A percentile compares a stretch with the other conserved stretches of the same genome.
phyloP scores from a whole-genome alignment of 805 yeast genomes.

The Cyberlindnera veronae region DNA sequence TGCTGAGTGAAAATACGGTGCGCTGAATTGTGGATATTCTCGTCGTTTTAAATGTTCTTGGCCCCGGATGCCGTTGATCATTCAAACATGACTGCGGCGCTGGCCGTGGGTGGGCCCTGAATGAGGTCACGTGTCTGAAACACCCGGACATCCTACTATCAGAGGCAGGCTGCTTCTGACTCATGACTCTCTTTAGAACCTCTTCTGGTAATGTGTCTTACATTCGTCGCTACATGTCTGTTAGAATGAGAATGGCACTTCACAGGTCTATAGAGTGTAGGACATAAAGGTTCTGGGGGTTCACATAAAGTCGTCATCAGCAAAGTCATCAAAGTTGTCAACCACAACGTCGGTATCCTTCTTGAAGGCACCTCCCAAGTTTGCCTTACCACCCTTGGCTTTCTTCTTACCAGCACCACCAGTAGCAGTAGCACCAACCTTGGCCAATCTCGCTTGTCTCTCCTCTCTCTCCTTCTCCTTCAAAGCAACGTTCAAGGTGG shows the following conservation, averaged over 20 bases:
- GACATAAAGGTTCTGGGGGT: no score
- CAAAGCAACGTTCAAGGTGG: slow-evolving; percentile 75
- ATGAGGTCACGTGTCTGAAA: neutral
- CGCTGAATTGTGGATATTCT: neutral
- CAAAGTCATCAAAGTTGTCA: slow-evolving; percentile 54
- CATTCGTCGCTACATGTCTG: no score
- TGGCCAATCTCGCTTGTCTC: slow-evolving; percentile 79
- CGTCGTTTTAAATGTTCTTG: neutral
- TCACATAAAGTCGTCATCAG: slow-evolving; percentile 81
- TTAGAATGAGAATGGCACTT: no score
- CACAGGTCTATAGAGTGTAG: no score
- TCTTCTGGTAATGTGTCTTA: no score
- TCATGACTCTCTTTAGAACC: no score
- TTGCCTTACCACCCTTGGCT: slow-evolving; percentile 67
- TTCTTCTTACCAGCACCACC: slow-evolving; percentile 96
- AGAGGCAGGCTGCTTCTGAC: no score
- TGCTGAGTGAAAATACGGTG: neutral
- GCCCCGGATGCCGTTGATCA: neutral
- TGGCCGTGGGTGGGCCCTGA: no score
- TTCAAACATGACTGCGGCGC: no score
- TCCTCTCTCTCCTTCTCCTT: slow-evolving; percentile 88
- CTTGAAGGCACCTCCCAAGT: slow-evolving; percentile 59
- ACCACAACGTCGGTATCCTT: slow-evolving; percentile 61
- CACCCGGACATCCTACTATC: no score
- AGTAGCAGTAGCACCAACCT: slow-evolving; percentile 79